These are phyloP conservation scores for Fraxinus americana DNA, from an alignment of 257 asterid species.

Conservation along the genomic window DNA sequence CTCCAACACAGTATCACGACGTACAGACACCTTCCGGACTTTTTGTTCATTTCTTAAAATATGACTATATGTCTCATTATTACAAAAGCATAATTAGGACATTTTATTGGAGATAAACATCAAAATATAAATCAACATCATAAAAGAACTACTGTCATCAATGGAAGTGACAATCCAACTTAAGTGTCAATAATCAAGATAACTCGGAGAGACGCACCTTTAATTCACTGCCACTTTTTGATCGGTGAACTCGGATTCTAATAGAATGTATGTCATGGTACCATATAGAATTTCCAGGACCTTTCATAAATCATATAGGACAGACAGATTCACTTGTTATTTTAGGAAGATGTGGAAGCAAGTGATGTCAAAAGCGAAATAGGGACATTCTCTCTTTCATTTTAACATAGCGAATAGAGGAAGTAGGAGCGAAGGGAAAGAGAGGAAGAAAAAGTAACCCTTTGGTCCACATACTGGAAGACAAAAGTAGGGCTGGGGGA, in stretches of 20 bases:
- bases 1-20: not conserved
- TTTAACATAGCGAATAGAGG: not conserved
- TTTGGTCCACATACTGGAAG: not conserved
- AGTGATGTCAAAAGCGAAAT: no score
- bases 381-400: not conserved
- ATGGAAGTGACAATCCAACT: not conserved
- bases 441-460: not conserved
- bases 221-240: no score
- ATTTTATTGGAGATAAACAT: not conserved
- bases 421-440: not conserved
- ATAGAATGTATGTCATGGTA: no score
- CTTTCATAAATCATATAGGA: not conserved
- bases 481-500: not conserved
- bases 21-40: slow-evolving; percentile 3
- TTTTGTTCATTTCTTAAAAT: slow-evolving; percentile 9
- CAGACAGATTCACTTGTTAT: not conserved
- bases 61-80: not conserved
- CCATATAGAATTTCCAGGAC: no score
- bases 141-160: not conserved
- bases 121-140: not conserved
- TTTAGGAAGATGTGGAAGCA: not conserved
- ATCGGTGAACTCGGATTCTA: no score
- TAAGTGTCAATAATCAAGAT: no score
- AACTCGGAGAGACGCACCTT: no score
- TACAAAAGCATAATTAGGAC: not conserved